Evolutionary conservation across 192 early-diverging fungal species (phyloP).

Genomic region (Backusella morwellensis): DNA sequence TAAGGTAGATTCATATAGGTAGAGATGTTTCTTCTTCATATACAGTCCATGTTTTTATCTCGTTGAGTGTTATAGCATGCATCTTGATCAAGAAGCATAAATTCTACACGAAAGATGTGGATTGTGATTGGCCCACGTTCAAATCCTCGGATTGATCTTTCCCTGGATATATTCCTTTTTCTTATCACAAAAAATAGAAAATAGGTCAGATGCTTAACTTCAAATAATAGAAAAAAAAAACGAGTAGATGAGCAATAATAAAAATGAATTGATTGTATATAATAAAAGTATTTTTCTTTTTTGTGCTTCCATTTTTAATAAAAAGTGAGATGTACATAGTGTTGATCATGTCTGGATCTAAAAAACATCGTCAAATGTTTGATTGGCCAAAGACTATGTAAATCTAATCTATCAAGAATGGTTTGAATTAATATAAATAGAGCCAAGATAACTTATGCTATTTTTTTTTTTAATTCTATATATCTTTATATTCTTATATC

Average conservation of each 20-base stretch:
- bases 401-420: background rate
- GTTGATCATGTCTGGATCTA: background rate
- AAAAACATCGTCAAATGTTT: background rate
- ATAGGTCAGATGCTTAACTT: background rate
- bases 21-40: background rate
- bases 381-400: background rate
- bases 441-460: background rate
- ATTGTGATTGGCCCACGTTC: background rate
- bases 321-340: background rate
- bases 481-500: background rate
- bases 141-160: background rate
- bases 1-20: background rate
- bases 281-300: background rate
- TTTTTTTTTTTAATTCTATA: slow-evolving; percentile 4
- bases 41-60: background rate
- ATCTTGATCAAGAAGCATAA: background rate
- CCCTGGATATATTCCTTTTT: background rate
- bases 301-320: background rate
- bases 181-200: background rate
- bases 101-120: background rate
- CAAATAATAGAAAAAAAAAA: background rate
- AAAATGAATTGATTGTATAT: background rate
- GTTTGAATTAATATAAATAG: slow-evolving; percentile 1
- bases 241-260: background rate
- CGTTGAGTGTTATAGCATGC: background rate